Evolutionary conservation across 2,329 filamentous ascomycete species (phyloP).

Genomic region (Graphiopsis chlorocephala): DNA sequence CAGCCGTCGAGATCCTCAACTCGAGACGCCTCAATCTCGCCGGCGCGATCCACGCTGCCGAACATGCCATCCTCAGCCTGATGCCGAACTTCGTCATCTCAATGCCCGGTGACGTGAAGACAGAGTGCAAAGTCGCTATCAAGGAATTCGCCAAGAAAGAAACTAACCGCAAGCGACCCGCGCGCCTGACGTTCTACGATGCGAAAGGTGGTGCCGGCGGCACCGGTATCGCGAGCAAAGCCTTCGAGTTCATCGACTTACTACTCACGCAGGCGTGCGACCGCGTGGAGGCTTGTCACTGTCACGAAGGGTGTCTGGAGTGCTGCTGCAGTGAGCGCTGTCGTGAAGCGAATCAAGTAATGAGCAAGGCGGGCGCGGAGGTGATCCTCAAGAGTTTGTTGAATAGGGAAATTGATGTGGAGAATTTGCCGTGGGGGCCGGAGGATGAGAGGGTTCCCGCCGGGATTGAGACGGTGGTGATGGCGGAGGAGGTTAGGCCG

Average conservation of each 20-base stretch:
- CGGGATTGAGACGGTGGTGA: conserved; percentile 78
- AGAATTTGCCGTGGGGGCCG: conserved; percentile 80
- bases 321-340: conserved; percentile 85
- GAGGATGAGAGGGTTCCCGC: conserved; percentile 64
- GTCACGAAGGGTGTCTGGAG: conserved; percentile 78
- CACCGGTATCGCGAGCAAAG: conserved; percentile 84
- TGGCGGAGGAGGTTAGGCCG: conserved; percentile 64
- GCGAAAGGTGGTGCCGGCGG: conserved; percentile 83
- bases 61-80: conserved; percentile 83
- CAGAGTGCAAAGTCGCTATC: conserved; percentile 84
- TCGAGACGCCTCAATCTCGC: conserved; percentile 73
- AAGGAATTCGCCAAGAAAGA: conserved; percentile 80
- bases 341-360: conserved; percentile 82
- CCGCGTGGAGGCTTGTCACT: conserved; percentile 73
- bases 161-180: conserved; percentile 74
- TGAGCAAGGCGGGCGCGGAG: conserved; percentile 84
- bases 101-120: conserved; percentile 86
- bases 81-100: conserved; percentile 89
- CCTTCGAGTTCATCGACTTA: conserved; percentile 85
- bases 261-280: conserved; percentile 73
- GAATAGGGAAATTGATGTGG: conserved; percentile 74
- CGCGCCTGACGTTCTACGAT: conserved; percentile 89
- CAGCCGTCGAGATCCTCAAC: conserved; percentile 74
- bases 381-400: conserved; percentile 78
- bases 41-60: conserved; percentile 88